phyloP scores from a whole-genome alignment of 108 stramenopile species.

The Cyclostephanos tholiformis region DNA sequence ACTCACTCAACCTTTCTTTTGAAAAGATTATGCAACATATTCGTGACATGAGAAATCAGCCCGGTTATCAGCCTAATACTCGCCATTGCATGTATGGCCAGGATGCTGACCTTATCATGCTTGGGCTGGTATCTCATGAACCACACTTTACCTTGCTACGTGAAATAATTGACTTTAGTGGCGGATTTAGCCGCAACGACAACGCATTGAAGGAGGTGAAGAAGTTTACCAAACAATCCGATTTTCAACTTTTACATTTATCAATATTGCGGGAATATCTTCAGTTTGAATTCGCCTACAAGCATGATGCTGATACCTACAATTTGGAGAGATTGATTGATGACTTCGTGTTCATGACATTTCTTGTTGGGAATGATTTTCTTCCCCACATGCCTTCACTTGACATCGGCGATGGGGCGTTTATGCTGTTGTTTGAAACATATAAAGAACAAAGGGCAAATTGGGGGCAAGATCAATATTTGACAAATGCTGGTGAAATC shows the following conservation, averaged over 20 bases:
- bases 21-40: slow-evolving; percentile 95
- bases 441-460: slow-evolving; percentile 86
- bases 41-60: slow-evolving; percentile 83
- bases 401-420: slow-evolving; percentile 96
- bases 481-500: slow-evolving; percentile 88
- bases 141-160: slow-evolving; percentile 96
- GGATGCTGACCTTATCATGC: slow-evolving; percentile 99
- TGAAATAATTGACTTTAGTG: slow-evolving; percentile 93
- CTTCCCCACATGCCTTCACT: slow-evolving; percentile 96
- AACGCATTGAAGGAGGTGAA: slow-evolving; percentile 89
- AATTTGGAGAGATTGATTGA: slow-evolving; percentile 96
- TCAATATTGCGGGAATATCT: slow-evolving; percentile 96
- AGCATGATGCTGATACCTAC: slow-evolving; percentile 39
- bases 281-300: slow-evolving; percentile 83
- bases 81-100: slow-evolving; percentile 99
- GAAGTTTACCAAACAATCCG: slow-evolving; percentile 93
- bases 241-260: slow-evolving; percentile 97
- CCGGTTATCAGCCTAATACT: slow-evolving; percentile 88
- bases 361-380: slow-evolving; percentile 98
- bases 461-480: slow-evolving; percentile 89
- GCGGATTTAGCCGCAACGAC: slow-evolving; percentile 54
- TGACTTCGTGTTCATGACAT: slow-evolving; percentile 99
- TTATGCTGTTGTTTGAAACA: slow-evolving; percentile 91
- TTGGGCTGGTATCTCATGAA: slow-evolving; percentile 97
- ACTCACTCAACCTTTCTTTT: neutral